phyloP scores from a whole-genome alignment of 2,329 filamentous ascomycete species.

The Lasiodiplodia hormozganensis region DNA sequence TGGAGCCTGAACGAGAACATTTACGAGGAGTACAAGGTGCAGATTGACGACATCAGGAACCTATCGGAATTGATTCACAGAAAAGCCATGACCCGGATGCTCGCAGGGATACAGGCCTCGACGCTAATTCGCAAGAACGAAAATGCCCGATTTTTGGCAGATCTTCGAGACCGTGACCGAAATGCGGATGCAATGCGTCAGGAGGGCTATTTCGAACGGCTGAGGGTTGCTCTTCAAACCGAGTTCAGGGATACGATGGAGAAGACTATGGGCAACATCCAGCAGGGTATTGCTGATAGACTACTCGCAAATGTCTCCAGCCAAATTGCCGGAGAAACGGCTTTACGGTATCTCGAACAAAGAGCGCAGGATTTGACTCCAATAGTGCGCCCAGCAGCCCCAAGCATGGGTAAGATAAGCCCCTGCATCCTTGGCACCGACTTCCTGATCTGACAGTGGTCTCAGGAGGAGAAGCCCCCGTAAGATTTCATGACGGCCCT shows the following conservation, averaged over 20 bases:
- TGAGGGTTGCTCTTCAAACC: not conserved
- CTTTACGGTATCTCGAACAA: not conserved
- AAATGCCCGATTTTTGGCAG: not conserved
- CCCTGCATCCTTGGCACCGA: not conserved
- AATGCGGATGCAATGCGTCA: not conserved
- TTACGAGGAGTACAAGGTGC: slow-evolving; percentile 33
- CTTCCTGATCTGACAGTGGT: not conserved
- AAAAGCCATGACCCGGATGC: slow-evolving; percentile 2
- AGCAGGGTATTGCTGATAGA: not conserved
- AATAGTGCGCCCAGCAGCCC: too few relatives aligned
- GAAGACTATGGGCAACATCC: not conserved
- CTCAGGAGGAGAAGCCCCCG: too few relatives aligned
- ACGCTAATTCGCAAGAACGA: not conserved
- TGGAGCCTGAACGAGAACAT: slow-evolving; percentile 35
- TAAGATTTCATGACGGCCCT: accelerated
- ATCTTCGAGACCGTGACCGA: not conserved
- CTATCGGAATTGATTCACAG: slow-evolving; percentile 22
- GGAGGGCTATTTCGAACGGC: not conserved
- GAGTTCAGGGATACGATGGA: not conserved
- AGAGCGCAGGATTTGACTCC: not conserved
- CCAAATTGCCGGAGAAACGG: not conserved
- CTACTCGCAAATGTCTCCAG: not conserved
- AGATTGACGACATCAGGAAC: slow-evolving; percentile 32
- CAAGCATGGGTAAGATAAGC: not conserved
- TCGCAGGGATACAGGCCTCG: not conserved